A percentile compares a stretch with the other conserved stretches of the same genome.
These are phyloP conservation scores for Linaria vulgaris DNA, from an alignment of 257 asterid species.

Conservation along the genomic window DNA sequence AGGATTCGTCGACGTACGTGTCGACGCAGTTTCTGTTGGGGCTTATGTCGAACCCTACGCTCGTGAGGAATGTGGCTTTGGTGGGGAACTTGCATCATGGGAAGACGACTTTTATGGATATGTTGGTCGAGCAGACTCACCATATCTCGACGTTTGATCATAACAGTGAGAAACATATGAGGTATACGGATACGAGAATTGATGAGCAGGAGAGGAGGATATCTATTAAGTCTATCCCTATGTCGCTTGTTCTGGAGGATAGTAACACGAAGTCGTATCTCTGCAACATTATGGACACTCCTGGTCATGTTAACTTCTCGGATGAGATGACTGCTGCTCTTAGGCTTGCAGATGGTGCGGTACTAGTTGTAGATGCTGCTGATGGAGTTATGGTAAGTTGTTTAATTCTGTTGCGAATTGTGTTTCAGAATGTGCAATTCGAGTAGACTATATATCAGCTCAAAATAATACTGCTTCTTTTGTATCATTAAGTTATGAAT, in stretches of 20 bases:
- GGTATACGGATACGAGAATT: slow-evolving; percentile 91
- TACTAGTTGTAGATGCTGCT: slow-evolving; percentile 92
- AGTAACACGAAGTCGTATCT: slow-evolving; percentile 87
- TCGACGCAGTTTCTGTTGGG: slow-evolving; percentile 91
- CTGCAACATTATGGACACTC: slow-evolving; percentile 92
- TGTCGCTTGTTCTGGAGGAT: slow-evolving; percentile 91
- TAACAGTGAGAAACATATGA: slow-evolving; percentile 90
- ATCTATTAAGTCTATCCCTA: slow-evolving; percentile 88
- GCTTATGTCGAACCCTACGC: slow-evolving; percentile 80
- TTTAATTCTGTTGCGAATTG: neutral
- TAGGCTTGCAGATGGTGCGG: slow-evolving; percentile 99
- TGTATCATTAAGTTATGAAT: slow-evolving; percentile 5
- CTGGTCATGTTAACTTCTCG: slow-evolving; percentile 95
- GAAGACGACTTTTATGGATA: slow-evolving; percentile 90
- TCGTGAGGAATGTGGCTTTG: slow-evolving; percentile 90
- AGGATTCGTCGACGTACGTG: slow-evolving; percentile 87
- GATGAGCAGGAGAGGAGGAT: slow-evolving; percentile 97
- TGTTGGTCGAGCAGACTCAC: slow-evolving; percentile 97
- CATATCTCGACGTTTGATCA: slow-evolving; percentile 91
- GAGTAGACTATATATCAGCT: neutral
- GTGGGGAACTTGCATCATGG: slow-evolving; percentile 88
- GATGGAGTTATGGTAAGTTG: slow-evolving; percentile 90
- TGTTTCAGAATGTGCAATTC: neutral
- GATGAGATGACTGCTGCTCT: slow-evolving; percentile 98
- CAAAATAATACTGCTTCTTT: neutral